Evolutionary conservation across 2,329 filamentous ascomycete genomes (phyloP), one percentile per base, ranked within the genome.

Genomic region (Aspergillus chevalieri): DNA sequence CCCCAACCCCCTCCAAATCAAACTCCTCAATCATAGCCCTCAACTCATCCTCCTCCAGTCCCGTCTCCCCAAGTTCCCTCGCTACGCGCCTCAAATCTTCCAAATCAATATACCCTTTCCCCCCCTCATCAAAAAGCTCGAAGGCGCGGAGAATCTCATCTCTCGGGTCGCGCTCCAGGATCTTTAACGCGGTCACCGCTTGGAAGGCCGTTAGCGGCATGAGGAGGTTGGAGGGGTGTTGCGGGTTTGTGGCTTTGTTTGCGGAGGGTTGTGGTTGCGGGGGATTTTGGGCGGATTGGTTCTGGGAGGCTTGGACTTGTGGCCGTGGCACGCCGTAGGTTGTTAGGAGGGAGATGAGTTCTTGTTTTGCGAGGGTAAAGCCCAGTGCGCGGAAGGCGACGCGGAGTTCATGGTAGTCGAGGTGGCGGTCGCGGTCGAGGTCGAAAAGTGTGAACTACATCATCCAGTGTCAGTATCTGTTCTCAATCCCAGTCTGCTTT

Each of bases 351-450:
- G 80, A 76, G 62, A 92, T 85, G 52, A 95, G 89, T 60, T 95
- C 89, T 54, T 83, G 77, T 69, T 95, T 95, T 51, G 89, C 81
- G 45, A 95, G 78, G 63, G 94, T 89, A 75, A 97, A 97, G 56
- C 93, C 93, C 1, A 98, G 83, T 3, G 93, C 93, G 68, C 94
- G 93, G 62, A 97, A 85, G 52, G 92, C 90, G 73, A 97, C 93
- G 71, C 93, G 92, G 68, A 97, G 88, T 74, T 98, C 93, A 74
- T 97, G 93, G 77, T 95, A 97, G 75, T 97, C 92, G 65, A 98
- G 89, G 70, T 87, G 84, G 43, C 85, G 82, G 74, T 97, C 91
- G 69, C 94, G 92, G 78, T 97, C 92, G 64, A 95, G 86, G 69
- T 97, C 93, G 78, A 98, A 97, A 57, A 97, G 84, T 54, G 85